A percentile compares a stretch with the other conserved stretches of the same genome.
phyloP scores from a whole-genome alignment of 306 rosid genomes.

The Quercus glauca region DNA sequence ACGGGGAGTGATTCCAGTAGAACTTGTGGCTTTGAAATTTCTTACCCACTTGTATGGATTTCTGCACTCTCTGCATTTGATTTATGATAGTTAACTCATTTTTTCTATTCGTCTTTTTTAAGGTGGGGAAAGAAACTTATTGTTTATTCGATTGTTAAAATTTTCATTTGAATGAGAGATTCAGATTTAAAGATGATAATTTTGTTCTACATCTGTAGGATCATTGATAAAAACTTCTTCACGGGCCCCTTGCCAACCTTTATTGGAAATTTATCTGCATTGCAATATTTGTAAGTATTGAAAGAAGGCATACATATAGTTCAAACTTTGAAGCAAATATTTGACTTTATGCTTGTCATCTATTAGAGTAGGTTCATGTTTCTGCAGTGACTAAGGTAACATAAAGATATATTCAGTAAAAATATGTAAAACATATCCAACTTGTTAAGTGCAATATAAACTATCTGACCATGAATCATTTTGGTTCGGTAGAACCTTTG shows the following conservation, averaged over 20 bases:
- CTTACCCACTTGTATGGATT: conserved; percentile 16
- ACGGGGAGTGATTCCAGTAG: conserved; percentile 2
- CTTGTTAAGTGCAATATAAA: too few species aligned
- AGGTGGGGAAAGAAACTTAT: too few species aligned
- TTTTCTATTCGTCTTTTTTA: neutral
- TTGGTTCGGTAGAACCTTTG: too few species aligned
- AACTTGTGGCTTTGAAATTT: conserved; percentile 6
- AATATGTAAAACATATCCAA: too few species aligned
- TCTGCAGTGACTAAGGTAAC: too few species aligned
- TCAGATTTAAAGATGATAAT: too few species aligned
- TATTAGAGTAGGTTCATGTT: too few species aligned
- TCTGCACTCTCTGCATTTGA: neutral
- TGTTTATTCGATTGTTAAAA: neutral
- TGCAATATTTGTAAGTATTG: conserved; percentile 12
- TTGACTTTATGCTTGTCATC: too few species aligned
- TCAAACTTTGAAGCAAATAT: too few species aligned
- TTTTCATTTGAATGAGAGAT: neutral
- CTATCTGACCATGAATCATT: too few species aligned
- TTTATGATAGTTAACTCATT: neutral
- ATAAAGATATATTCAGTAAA: too few species aligned
- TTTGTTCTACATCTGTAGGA: conserved; percentile 10
- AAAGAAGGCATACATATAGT: neutral
- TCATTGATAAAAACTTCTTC: conserved; percentile 22
- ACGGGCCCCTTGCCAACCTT: conserved; percentile 19
- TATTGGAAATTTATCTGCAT: conserved; percentile 19